Conservation (phyloP, 495 filamentous ascomycete species). For the Lentithecium fluviatile region DNA sequence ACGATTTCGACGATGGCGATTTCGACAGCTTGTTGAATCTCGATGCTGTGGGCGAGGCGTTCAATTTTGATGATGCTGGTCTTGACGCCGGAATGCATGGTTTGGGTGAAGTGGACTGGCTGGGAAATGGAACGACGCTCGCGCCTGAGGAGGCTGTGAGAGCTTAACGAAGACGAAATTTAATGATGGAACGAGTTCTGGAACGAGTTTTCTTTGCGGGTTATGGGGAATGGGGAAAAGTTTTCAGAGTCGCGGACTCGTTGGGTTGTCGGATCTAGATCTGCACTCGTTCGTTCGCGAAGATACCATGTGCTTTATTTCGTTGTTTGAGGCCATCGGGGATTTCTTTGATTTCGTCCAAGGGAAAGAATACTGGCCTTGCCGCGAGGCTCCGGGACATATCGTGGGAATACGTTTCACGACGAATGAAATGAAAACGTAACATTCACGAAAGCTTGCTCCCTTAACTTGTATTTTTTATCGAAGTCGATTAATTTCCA, state of each 20-base stretch:
- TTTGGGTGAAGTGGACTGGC: slow-evolving; percentile 44
- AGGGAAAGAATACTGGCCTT: too few relatives aligned
- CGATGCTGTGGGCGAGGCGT: slow-evolving; percentile 34
- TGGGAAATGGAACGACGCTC: slow-evolving; percentile 39
- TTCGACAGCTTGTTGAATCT: slow-evolving; percentile 41
- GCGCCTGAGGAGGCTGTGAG: slow-evolving; percentile 18
- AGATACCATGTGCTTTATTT: too few relatives aligned
- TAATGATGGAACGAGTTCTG: too few relatives aligned
- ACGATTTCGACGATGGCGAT: slow-evolving; percentile 44
- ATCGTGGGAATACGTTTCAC: too few relatives aligned
- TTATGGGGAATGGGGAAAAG: neutral
- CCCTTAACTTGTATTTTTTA: too few relatives aligned
- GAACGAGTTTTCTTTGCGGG: neutral
- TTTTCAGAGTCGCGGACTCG: neutral
- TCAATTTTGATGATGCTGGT: slow-evolving; percentile 31
- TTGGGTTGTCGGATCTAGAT: neutral
- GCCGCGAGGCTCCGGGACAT: too few relatives aligned
- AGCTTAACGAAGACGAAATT: slow-evolving; percentile 3
- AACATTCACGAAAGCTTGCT: neutral
- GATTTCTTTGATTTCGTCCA: too few relatives aligned
- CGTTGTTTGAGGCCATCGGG: too few relatives aligned
- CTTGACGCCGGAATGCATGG: slow-evolving; percentile 38
- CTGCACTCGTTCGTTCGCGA: too few relatives aligned
- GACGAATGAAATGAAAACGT: neutral
- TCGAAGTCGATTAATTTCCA: too few relatives aligned